These are phyloP conservation scores for Spongispora temasekensis DNA, from an alignment of 1,284 basidiomycete genomes.

Conservation along the genomic window DNA sequence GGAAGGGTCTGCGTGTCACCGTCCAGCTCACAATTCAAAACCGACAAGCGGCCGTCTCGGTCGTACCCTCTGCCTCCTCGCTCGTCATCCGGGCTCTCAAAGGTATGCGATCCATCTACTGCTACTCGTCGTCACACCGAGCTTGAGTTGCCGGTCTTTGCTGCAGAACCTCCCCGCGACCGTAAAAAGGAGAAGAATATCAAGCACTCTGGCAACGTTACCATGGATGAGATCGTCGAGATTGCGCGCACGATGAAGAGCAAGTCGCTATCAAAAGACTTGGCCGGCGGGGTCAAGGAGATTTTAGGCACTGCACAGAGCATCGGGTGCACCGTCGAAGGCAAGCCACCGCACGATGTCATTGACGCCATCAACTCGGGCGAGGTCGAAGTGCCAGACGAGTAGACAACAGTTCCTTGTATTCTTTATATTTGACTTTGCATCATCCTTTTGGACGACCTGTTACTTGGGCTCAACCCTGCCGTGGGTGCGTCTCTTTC, in stretches of 20 bases:
- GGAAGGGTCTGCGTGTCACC: slow-evolving; percentile 99
- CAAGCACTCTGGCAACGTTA: slow-evolving; percentile 95
- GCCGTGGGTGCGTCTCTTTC: too few species aligned
- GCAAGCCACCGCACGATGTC: slow-evolving; percentile 90
- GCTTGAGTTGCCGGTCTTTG: neutral
- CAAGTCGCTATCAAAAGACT: slow-evolving; percentile 94
- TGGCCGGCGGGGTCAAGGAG: slow-evolving; percentile 92
- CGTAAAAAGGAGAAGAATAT: slow-evolving; percentile 99
- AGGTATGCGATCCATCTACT: slow-evolving; percentile 49
- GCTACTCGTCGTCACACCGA: neutral
- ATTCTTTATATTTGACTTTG: slow-evolving; percentile 23
- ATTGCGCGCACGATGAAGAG: slow-evolving; percentile 96
- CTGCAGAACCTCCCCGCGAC: slow-evolving; percentile 94
- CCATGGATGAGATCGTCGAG: slow-evolving; percentile 94
- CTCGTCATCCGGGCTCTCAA: slow-evolving; percentile 99
- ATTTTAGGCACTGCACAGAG: slow-evolving; percentile 93
- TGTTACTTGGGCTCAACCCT: too few species aligned
- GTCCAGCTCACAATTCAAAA: slow-evolving; percentile 99
- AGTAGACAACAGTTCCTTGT: slow-evolving; percentile 57
- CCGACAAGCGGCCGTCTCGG: slow-evolving; percentile 96
- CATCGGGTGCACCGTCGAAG: slow-evolving; percentile 96
- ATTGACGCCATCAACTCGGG: slow-evolving; percentile 97
- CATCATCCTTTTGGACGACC: slow-evolving; percentile 18
- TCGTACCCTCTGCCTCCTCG: slow-evolving; percentile 97
- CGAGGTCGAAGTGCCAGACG: slow-evolving; percentile 92